phyloP scores from a whole-genome alignment of 352 stramenopile species.

The Pythium brassicae region DNA sequence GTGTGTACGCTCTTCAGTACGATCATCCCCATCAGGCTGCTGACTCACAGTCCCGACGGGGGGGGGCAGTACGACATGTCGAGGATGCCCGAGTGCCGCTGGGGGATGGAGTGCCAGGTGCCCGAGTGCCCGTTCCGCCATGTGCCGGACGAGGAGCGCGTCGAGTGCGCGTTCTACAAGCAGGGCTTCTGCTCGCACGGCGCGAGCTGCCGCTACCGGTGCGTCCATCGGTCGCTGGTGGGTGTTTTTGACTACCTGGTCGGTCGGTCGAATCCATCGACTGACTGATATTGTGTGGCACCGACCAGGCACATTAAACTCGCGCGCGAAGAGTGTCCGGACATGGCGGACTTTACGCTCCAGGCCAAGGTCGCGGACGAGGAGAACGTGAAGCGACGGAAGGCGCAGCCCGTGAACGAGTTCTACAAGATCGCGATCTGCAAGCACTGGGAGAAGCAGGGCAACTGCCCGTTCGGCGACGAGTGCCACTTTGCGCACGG shows the following conservation, averaged over 20 bases:
- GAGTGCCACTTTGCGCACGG: slow-evolving; percentile 97
- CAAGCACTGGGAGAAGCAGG: slow-evolving; percentile 96
- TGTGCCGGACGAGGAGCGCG: slow-evolving; percentile 93
- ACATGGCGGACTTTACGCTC: slow-evolving; percentile 93
- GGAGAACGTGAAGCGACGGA: slow-evolving; percentile 85
- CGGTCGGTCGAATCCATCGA: neutral
- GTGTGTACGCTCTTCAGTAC: neutral
- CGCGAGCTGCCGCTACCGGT: slow-evolving; percentile 92
- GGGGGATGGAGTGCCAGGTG: slow-evolving; percentile 96
- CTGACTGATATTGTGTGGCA: neutral
- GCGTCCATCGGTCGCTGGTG: too few relatives aligned
- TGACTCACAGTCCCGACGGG: neutral
- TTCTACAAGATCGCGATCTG: slow-evolving; percentile 98
- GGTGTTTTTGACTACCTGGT: neutral
- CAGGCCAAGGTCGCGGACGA: slow-evolving; percentile 88
- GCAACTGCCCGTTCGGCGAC: slow-evolving; percentile 94
- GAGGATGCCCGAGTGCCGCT: slow-evolving; percentile 97
- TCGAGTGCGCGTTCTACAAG: slow-evolving; percentile 97
- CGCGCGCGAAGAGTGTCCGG: slow-evolving; percentile 89
- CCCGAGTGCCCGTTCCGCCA: slow-evolving; percentile 96
- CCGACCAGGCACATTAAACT: slow-evolving; percentile 87
- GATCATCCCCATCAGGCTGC: too few relatives aligned
- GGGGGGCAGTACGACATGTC: slow-evolving; percentile 94
- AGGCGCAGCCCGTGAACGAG: slow-evolving; percentile 91
- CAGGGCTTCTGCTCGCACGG: slow-evolving; percentile 98